Conservation (phyloP, 169 alveolate species). For the Amoebophrya sp. region DNA sequence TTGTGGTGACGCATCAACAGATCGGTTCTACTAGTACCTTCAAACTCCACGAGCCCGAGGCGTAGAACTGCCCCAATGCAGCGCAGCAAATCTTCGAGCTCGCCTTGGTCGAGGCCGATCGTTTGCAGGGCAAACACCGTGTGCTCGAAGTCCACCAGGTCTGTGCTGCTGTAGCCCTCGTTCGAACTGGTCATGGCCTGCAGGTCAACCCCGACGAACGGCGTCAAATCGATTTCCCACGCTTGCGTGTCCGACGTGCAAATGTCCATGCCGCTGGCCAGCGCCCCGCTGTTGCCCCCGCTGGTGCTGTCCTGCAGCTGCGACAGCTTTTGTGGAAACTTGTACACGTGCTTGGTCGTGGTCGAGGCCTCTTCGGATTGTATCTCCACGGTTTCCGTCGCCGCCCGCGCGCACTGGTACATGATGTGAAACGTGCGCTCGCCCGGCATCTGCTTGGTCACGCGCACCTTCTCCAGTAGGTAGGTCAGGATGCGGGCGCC, state of each 20-base stretch:
- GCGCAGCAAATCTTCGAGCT: not conserved
- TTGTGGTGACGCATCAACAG: too few species aligned
- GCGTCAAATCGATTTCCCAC: not conserved
- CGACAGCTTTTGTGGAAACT: too few species aligned
- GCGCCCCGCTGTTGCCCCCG: too few species aligned
- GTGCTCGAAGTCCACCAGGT: constrained; percentile 17
- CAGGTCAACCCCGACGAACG: not conserved
- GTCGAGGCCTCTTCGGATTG: too few species aligned
- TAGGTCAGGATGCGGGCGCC: constrained; percentile 36
- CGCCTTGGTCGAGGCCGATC: not conserved
- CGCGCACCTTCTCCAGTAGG: constrained; percentile 80
- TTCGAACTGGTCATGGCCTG: not conserved
- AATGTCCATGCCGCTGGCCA: too few species aligned
- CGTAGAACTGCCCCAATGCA: constrained; percentile 6
- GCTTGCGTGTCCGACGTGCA: too few species aligned
- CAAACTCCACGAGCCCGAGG: not conserved
- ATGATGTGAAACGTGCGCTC: constrained; percentile 96
- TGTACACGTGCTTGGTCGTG: too few species aligned
- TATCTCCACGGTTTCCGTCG: not conserved
- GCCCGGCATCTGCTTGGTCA: constrained; percentile 75
- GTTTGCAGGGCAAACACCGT: constrained; percentile 10
- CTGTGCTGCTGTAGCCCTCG: not conserved
- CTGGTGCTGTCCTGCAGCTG: too few species aligned
- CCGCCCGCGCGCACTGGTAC: constrained; percentile 63
- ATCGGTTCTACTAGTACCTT: too few species aligned